A percentile compares a stretch with the other conserved stretches of the same genome.
Evolutionary conservation across 2,329 filamentous ascomycete genomes (phyloP).

Genomic region (Fusarium marasasianum): DNA sequence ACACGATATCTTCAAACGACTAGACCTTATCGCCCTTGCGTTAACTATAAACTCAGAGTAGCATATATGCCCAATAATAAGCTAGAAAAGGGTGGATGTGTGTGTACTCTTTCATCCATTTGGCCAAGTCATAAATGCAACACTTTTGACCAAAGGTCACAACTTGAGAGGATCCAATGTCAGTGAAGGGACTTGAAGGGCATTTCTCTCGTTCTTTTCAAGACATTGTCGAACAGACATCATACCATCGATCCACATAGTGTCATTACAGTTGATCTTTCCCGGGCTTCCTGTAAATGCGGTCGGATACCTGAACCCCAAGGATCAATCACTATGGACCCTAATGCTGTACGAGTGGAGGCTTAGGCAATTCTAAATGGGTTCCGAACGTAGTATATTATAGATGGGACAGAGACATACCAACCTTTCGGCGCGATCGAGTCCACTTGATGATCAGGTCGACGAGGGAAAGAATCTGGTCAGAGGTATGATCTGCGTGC

Average conservation of each 20-base stretch:
- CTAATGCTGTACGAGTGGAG: not conserved
- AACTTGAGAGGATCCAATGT: not conserved
- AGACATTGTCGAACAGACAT: not conserved
- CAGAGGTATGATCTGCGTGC: not conserved
- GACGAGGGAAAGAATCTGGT: not conserved
- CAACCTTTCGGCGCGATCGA: not conserved
- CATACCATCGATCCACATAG: not conserved
- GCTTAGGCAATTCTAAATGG: not conserved
- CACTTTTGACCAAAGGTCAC: not conserved
- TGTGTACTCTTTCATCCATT: not conserved
- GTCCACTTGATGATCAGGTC: not conserved
- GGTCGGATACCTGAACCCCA: not conserved
- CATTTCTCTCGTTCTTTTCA: not conserved
- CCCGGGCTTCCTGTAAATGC: not conserved
- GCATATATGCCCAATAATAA: not conserved
- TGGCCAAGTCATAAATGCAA: not conserved
- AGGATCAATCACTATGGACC: not conserved
- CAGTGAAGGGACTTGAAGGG: not conserved
- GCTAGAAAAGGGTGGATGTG: not conserved
- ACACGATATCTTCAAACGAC: too few species aligned
- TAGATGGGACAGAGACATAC: rapidly evolving
- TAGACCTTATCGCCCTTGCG: not conserved
- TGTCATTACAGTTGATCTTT: not conserved
- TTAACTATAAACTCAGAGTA: not conserved
- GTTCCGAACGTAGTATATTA: not conserved